Evolutionary conservation across 768 basidiomycete genomes (phyloP).

Genomic region (Pleurotus tuoliensis): DNA sequence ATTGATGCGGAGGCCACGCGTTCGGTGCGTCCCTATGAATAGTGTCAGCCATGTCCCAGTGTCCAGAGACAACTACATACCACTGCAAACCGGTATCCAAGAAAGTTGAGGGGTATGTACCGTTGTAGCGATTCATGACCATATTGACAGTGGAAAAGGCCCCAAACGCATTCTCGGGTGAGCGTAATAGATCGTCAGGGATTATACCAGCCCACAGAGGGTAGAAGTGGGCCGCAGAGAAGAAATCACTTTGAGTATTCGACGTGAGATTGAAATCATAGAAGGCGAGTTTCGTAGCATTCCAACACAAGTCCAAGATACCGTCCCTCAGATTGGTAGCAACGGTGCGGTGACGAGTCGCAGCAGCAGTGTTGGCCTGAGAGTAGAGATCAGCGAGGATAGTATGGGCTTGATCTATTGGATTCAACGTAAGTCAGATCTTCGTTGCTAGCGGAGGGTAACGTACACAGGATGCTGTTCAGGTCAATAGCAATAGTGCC

Average conservation of each 20-base stretch:
- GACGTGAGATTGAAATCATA: slow-evolving; percentile 85
- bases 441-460: neutral
- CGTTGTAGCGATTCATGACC: slow-evolving; percentile 83
- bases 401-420: slow-evolving; percentile 52
- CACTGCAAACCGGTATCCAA: slow-evolving; percentile 79
- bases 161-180: slow-evolving; percentile 57
- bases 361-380: slow-evolving; percentile 36
- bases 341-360: slow-evolving; percentile 45
- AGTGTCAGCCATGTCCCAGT: neutral
- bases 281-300: slow-evolving; percentile 76
- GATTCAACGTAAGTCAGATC: neutral
- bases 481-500: slow-evolving; percentile 71
- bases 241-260: slow-evolving; percentile 59
- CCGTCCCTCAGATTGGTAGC: slow-evolving; percentile 61
- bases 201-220: slow-evolving; percentile 87
- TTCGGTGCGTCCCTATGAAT: slow-evolving; percentile 76
- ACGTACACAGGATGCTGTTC: slow-evolving; percentile 82
- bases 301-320: slow-evolving; percentile 87
- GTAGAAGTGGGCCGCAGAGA: slow-evolving; percentile 76
- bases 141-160: slow-evolving; percentile 74
- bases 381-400: slow-evolving; percentile 61
- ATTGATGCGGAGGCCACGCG: slow-evolving; percentile 83
- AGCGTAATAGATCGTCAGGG: slow-evolving; percentile 61
- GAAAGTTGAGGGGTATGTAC: slow-evolving; percentile 80
- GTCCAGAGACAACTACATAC: slow-evolving; percentile 29